Base-by-base conservation (phyloP, 225 moss, liverwort and hornwort genomes). In the Rhytidiadelphus loreus region DNA sequence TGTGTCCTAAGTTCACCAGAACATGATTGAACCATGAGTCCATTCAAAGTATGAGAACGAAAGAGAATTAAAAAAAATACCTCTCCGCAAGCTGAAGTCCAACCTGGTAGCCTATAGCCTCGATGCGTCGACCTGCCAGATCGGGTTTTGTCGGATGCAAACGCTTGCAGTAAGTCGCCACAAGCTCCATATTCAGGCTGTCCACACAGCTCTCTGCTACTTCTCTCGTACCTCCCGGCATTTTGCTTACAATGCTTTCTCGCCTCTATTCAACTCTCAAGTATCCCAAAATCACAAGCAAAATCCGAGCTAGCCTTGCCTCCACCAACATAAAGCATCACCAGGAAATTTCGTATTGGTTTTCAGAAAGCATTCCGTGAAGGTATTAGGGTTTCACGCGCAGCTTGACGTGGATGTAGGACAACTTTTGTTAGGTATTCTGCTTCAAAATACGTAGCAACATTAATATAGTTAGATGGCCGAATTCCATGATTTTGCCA, bases 11-110 rank as follows among this genome's bases (percentile, higher is more conserved):
- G 35, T 59, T 84, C 37, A 69, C 41, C 63, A 86, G 50, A 58
- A 72, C 46, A 72, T 82, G 17, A 53, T 58, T 46, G 41, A 68
- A 84, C 70, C 44, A 79, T 21, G 82, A 48, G 32, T 74, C 84
- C 44, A 23, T 37, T 83, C 39, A 77, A 77, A 87, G 32, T 35
- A 83, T 16, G 81, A 68, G 86, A 58, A 53, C 19, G 25, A 56
- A 32, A 72, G 48, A 12, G 41, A 56, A 70, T 22, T 43, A 0
- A 7, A 24, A 41, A 55, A 63, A 46, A 50, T 89, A 95, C 97
- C 98, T 96, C 81, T 99, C 98, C n/a, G 96, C 97, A 61, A 99
- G 96, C 92, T 99, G 98, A 57, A 97, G 94, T 65, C 98, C 98
- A 79, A 99, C 98, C 91, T 97, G 98, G 71, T 95, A 97, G 55